Evolutionary conservation across 2,329 filamentous ascomycete species (phyloP), one percentile per base, ranked within the genome.

Genomic region (Fusarium sp.): DNA sequence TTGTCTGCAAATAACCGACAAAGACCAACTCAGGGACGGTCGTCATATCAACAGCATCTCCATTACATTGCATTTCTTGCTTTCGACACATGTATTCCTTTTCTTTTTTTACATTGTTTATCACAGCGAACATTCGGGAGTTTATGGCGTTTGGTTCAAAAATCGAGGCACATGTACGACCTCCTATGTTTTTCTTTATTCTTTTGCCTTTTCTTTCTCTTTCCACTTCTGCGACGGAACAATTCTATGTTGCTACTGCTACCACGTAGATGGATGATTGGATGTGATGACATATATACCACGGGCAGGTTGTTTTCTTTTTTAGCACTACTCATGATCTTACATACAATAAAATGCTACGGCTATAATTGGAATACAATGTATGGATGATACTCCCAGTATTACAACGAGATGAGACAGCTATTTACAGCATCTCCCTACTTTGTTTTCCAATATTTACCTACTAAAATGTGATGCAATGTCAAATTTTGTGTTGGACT

Each of bases 211-310:
- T 9, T 27, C 21, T 46, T 45, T 49, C 29, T 18, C 37, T 63
- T 64, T 57, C 64, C 64, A 69, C 64, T 69, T 69, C 38, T 69
- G 44, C 44, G 29, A 69, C 29, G 64, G 27, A 41, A 58, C 23
- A 45, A 62, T 61, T 61, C 27, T 42, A 46, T 66, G 38, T 25
- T 60, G 25, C 46, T 66, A 31, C 41, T 65, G 33, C 42, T 66
- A 48, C 35, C 54, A 45, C 37, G 49, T 66, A 57, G 60, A 73
- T 63, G 33, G 37, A 66, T 57, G 62, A 55, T 29, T 45, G 54
- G 46, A 70, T 70, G 42, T 18, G 55, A 71, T 35, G 33, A 55
- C 49, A 63, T 45, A 57, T 72, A 73, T 73, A 73, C 69, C 65
- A 70, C 52, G 46, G 64, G 41, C 27, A 35, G 46, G 49, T 31